A percentile compares a stretch with the other conserved stretches of the same genome.
Conservation (phyloP, 2,329 filamentous ascomycete species). For the Colletotrichum horii region DNA sequence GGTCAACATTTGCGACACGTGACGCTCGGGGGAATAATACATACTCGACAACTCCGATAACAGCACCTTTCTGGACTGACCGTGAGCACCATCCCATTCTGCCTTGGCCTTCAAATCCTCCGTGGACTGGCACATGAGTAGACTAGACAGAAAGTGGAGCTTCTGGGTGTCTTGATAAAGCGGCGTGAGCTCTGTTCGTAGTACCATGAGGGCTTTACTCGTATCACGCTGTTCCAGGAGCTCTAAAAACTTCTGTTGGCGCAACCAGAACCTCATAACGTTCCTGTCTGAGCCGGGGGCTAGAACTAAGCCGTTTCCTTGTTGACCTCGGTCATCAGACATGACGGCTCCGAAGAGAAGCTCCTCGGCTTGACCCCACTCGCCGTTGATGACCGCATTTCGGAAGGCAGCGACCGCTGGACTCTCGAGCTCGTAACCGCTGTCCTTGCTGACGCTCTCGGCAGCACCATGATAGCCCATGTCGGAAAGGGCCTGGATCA, state of each 20-base stretch:
- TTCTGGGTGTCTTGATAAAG: conserved; percentile 79
- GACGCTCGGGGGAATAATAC: conserved; percentile 29
- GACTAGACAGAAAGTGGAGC: conserved; percentile 82
- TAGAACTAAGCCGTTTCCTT: conserved; percentile 71
- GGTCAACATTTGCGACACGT: conserved; percentile 23
- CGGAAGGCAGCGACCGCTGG: conserved; percentile 86
- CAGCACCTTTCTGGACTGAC: conserved; percentile 74
- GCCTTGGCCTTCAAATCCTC: conserved; percentile 80
- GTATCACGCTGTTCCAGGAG: conserved; percentile 80
- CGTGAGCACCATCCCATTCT: conserved; percentile 82
- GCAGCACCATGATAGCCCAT: conserved; percentile 86
- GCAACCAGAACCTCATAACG: conserved; percentile 84
- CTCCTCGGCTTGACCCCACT: conserved; percentile 85
- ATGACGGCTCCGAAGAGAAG: conserved; percentile 66
- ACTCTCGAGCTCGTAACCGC: conserved; percentile 87
- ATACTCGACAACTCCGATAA: conserved; percentile 85
- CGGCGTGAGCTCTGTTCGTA: conserved; percentile 87
- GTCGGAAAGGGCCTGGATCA: conserved; percentile 90
- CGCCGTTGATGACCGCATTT: conserved; percentile 77
- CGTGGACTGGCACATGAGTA: conserved; percentile 85
- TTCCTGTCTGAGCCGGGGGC: conserved; percentile 76
- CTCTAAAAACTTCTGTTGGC: conserved; percentile 95
- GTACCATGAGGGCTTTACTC: conserved; percentile 76
- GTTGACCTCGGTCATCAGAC: conserved; percentile 35
- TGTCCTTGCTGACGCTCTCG: conserved; percentile 76